Base-by-base conservation (phyloP, 164 flowering plant genomes). In the Vitis rupestris region DNA sequence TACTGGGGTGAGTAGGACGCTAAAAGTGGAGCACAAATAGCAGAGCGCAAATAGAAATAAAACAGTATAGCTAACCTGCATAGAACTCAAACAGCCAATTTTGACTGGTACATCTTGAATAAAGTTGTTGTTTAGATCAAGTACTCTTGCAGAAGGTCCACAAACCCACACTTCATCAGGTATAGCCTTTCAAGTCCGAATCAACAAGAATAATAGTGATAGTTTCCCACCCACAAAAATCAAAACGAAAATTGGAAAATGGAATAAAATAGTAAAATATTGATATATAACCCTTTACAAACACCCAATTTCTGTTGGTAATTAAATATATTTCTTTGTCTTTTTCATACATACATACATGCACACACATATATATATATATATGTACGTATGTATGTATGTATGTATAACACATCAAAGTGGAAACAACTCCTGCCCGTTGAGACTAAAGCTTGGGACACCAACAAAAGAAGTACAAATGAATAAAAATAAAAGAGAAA, bases 101-200 rank as follows among this genome's bases (percentile, higher is more conserved):
- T 75, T 72, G 11, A 68, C 64, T 30, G 97, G 94, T 58, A 92
- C 64, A 17, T 79, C 78, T 63, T 61, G 76, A 50, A 94, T 75
- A 44, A 70, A 71, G 65, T 94, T 94, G 76, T 76, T 80, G 81
- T 83, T 83, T 63, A 87, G 8, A 76, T 94, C 97, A 75, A 92
- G 80, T 23, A 88, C 80, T 75, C 92, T 84, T 55, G 78, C 79
- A 75, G 89, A 80, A 76, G 85, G 9, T 71, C 87, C 92, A 82
- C 88, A 88, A 53, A 54, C 75, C 97, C 95, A 94, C 53, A 91
- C 93, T 79, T 91, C 97, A 64, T 85, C 90, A 71, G 99, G 97
- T 68, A 94, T 84, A 60, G 59, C 83, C 97, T 94, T 62, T 61
- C 44, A 66, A 62, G 64, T 58, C 58, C 30, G 56, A 77, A 70